phyloP scores from a whole-genome alignment of 352 stramenopile species.

The Phytophthora chlamydospora region DNA sequence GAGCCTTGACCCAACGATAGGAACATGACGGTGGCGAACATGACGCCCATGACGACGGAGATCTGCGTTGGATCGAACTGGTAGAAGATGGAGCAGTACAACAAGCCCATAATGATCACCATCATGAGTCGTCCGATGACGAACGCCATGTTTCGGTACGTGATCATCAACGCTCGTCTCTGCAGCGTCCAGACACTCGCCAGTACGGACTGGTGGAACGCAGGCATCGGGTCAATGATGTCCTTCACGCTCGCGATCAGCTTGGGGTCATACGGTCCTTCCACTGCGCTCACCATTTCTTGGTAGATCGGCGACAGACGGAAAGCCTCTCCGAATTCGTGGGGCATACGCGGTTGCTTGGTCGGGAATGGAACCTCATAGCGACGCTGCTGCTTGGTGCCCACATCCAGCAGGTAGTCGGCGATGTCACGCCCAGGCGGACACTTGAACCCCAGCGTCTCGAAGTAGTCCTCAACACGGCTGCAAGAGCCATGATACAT shows the following conservation, averaged over 20 bases:
- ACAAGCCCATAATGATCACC: constrained; percentile 34
- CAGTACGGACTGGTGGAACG: constrained; percentile 40
- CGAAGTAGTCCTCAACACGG: constrained; percentile 19
- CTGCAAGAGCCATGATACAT: constrained; percentile 32
- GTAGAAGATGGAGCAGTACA: constrained; percentile 39
- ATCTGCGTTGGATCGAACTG: constrained; percentile 34
- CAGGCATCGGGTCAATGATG: constrained; percentile 32
- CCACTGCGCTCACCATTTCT: constrained; percentile 6
- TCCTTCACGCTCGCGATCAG: constrained; percentile 11
- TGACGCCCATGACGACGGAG: constrained; percentile 54
- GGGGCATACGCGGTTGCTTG: constrained; percentile 18
- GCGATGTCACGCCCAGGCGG: constrained; percentile 37
- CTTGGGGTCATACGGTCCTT: constrained; percentile 1
- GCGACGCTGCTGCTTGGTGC: constrained; percentile 33
- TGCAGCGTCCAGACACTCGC: constrained; percentile 33
- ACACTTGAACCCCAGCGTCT: constrained; percentile 51
- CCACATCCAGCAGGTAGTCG: constrained; percentile 45
- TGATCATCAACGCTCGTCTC: constrained; percentile 60
- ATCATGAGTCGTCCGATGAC: constrained; percentile 36
- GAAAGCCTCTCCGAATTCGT: constrained; percentile 47
- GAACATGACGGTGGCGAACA: constrained; percentile 84
- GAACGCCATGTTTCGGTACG: constrained; percentile 40
- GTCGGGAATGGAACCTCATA: constrained; percentile 14
- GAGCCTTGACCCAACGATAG: constrained; percentile 61
- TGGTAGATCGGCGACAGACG: constrained; percentile 17